Evolutionary conservation across 2,329 filamentous ascomycete species (phyloP).

Genomic region (Cladosporium sphaerospermum): DNA sequence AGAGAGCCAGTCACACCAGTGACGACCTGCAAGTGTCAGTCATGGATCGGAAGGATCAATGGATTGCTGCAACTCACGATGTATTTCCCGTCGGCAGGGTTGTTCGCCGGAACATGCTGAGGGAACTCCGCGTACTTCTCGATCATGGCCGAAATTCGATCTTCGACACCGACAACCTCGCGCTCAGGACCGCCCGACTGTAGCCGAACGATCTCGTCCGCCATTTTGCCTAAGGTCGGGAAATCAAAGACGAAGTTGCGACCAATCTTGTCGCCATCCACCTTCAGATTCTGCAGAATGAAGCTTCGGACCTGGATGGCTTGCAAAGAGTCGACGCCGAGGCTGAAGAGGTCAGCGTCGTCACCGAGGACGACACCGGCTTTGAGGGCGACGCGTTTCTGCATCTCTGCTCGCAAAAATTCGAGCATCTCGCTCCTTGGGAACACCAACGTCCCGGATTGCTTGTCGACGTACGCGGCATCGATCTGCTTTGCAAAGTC

Average conservation of each 20-base stretch:
- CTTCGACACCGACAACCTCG: constrained; percentile 28
- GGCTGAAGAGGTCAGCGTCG: constrained; percentile 52
- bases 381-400: constrained; percentile 19
- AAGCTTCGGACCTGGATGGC: constrained; percentile 49
- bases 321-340: constrained; percentile 54
- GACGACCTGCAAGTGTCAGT: constrained; percentile 19
- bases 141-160: constrained; percentile 41
- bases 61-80: constrained; percentile 15
- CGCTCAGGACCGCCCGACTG: constrained; percentile 31
- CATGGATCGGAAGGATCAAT: not conserved
- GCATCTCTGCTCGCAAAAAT: constrained; percentile 14
- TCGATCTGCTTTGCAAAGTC: constrained; percentile 43
- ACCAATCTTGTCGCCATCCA: constrained; percentile 42
- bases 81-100: constrained; percentile 19
- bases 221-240: constrained; percentile 44
- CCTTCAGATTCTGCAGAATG: constrained; percentile 47
- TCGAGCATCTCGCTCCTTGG: constrained; percentile 18
- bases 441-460: constrained; percentile 18
- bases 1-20: constrained; percentile 35
- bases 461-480: constrained; percentile 33
- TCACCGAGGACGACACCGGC: constrained; percentile 14
- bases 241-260: constrained; percentile 56
- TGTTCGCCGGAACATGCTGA: constrained; percentile 16
- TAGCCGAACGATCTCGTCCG: constrained; percentile 39
- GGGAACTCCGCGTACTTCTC: constrained; percentile 35